These are phyloP conservation scores for Xylaria curta DNA, from an alignment of 495 filamentous ascomycete species.

Conservation along the genomic window DNA sequence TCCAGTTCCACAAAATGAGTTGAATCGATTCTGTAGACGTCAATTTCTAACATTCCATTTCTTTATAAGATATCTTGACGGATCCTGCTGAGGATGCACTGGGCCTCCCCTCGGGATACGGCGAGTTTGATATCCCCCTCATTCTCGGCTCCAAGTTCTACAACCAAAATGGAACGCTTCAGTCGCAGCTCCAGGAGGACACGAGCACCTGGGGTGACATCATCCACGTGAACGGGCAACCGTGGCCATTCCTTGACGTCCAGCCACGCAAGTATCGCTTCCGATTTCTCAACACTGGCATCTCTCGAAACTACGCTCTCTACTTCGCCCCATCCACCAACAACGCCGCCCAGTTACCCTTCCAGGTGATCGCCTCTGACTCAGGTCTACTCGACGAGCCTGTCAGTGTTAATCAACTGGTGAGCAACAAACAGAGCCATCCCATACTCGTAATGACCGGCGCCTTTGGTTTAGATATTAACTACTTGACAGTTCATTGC, in stretches of 20 bases:
- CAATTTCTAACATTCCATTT: not conserved
- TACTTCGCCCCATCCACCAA: slow-evolving; percentile 43
- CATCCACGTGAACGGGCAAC: slow-evolving; percentile 63
- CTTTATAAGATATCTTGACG: slow-evolving; percentile 43
- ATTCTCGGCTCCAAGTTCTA: slow-evolving; percentile 58
- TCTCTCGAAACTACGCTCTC: slow-evolving; percentile 57
- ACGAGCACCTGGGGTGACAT: slow-evolving; percentile 60
- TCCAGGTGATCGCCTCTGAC: slow-evolving; percentile 60
- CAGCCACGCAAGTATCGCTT: slow-evolving; percentile 65
- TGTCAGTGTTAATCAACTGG: slow-evolving; percentile 26
- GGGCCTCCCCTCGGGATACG: slow-evolving; percentile 53
- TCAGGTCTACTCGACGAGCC: slow-evolving; percentile 53
- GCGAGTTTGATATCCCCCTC: slow-evolving; percentile 59
- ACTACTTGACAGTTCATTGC: slow-evolving; percentile 47
- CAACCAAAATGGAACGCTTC: slow-evolving; percentile 52
- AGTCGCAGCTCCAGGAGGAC: slow-evolving; percentile 45
- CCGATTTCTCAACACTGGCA: slow-evolving; percentile 56
- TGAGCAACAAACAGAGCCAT: not conserved
- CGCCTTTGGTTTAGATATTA: slow-evolving; percentile 20
- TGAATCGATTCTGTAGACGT: not conserved
- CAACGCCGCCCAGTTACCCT: slow-evolving; percentile 41
- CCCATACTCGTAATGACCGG: too few species aligned
- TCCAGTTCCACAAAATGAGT: not conserved
- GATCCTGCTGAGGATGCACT: slow-evolving; percentile 51
- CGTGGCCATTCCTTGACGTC: slow-evolving; percentile 62